A percentile compares a stretch with the other conserved stretches of the same genome.
phyloP scores from a whole-genome alignment of 164 flowering plant genomes.

The Vitis labrusca region DNA sequence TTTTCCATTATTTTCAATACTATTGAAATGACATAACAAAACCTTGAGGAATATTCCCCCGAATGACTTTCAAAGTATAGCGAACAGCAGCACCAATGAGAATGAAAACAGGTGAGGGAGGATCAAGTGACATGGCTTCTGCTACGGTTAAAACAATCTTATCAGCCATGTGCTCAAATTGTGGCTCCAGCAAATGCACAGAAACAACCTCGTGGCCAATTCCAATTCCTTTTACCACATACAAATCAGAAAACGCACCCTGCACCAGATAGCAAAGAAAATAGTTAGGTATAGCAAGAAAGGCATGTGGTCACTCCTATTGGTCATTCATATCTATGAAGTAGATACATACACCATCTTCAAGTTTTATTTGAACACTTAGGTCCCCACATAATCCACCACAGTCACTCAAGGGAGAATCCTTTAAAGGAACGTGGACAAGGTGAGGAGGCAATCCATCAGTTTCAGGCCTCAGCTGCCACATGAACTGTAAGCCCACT shows the following conservation, averaged over 20 bases:
- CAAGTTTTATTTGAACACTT: slow-evolving; percentile 70
- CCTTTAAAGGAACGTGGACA: slow-evolving; percentile 84
- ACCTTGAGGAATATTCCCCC: slow-evolving; percentile 82
- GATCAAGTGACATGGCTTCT: slow-evolving; percentile 94
- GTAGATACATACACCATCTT: slow-evolving; percentile 66
- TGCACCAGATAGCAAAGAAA: slow-evolving; percentile 31
- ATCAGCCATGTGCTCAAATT: slow-evolving; percentile 57
- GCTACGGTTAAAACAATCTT: slow-evolving; percentile 83
- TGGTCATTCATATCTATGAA: slow-evolving; percentile 2
- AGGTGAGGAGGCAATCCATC: slow-evolving; percentile 65
- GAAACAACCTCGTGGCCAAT: slow-evolving; percentile 87
- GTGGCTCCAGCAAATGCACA: slow-evolving; percentile 73
- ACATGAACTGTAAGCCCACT: slow-evolving; percentile 82
- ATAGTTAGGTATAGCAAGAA: neutral
- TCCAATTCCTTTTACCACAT: slow-evolving; percentile 74
- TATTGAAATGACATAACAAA: neutral
- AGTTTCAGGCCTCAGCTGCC: slow-evolving; percentile 73
- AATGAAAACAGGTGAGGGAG: slow-evolving; percentile 88
- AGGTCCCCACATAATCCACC: slow-evolving; percentile 90
- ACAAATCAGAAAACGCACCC: slow-evolving; percentile 83
- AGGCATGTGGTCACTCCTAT: neutral
- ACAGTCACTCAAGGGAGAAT: slow-evolving; percentile 90
- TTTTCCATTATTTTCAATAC: neutral
- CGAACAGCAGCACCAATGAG: slow-evolving; percentile 70
- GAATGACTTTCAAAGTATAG: slow-evolving; percentile 72